Conservation (phyloP, 2,329 filamentous ascomycete species). For the Sphaerulina musiva region DNA sequence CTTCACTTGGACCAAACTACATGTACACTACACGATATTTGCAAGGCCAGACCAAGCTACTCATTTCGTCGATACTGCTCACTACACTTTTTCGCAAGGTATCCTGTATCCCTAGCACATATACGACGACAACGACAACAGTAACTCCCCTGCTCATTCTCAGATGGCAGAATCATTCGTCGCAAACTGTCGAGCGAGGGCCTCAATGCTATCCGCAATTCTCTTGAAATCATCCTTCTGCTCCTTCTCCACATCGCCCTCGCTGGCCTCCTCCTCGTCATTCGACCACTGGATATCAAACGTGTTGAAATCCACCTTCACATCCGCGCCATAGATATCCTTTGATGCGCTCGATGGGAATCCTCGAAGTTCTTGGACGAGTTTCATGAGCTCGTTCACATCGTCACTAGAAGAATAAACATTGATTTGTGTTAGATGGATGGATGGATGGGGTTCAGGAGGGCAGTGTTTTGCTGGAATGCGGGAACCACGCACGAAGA, state of each 20-base stretch:
- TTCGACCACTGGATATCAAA: conserved; percentile 41
- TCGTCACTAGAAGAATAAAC: conserved; percentile 35
- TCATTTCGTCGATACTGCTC: too few species aligned
- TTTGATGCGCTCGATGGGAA: conserved; percentile 37
- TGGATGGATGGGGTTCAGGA: too few species aligned
- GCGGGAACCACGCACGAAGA: conserved; percentile 25
- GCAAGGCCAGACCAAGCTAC: too few species aligned
- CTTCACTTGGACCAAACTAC: too few species aligned
- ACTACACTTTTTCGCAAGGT: neutral
- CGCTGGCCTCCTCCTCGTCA: conserved; percentile 35
- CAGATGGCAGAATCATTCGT: conserved; percentile 35
- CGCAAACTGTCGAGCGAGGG: conserved; percentile 37
- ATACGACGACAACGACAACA: neutral
- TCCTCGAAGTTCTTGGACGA: conserved; percentile 36
- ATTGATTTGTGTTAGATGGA: neutral
- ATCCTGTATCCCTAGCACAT: neutral
- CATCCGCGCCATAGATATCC: conserved; percentile 38
- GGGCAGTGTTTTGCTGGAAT: neutral
- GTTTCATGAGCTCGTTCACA: conserved; percentile 36
- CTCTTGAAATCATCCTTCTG: conserved; percentile 41
- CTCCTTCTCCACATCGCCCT: conserved; percentile 35
- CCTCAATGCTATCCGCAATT: conserved; percentile 39
- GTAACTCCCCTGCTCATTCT: too few species aligned
- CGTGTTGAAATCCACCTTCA: conserved; percentile 38
- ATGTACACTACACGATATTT: too few species aligned